Evolutionary conservation across 2,329 filamentous ascomycete species (phyloP), one percentile per base, ranked within the genome.

Genomic region (Atkinsonella hypoxylon): DNA sequence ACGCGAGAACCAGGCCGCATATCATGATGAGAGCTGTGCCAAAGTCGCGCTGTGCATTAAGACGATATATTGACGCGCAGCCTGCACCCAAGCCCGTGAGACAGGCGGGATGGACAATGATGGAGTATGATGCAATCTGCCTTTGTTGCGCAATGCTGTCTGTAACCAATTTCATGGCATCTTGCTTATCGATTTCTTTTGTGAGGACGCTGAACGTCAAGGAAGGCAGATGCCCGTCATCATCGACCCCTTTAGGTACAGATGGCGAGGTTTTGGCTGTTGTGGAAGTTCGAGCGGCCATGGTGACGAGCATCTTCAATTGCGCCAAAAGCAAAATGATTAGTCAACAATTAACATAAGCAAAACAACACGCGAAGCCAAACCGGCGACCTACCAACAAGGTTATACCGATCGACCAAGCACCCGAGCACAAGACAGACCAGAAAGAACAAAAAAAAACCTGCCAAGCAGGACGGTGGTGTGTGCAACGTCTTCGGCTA

Each of bases 71-170:
- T 26, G 68, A 51, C 1, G 66, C 70, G 11, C 63, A 55, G 9
- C 75, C 57, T 2, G 65, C 62, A 40, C 67, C 56, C 17, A 81
- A 69, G 12, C 70, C 62, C 5, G 73, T 65, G 1, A 82, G 58
- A 44, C 71, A 69, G 20, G 75, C 61, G 0, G 78, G 79, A 65
- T 88, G 79, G 60, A 77, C 78, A 55, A 88, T 74, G 53, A 93
- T 69, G 53, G 78, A 70, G 47, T 71, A 70, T 13, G 81, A 79
- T 8, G 86, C 81, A 4, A 76, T 66, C 64, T 89, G 83, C 49
- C 86, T 82, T 68, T 93, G 88, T 63, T 95, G 85, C 26, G 87
- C 86, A 51, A 94, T 81, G 56, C 83, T 87, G 68, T 93, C 87
- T 49, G 87, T 82, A 45, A 95, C 75, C 17, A 95, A 76, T 54